Conservation (phyloP, 2,329 filamentous ascomycete genomes). For the Trichothecium roseum region DNA sequence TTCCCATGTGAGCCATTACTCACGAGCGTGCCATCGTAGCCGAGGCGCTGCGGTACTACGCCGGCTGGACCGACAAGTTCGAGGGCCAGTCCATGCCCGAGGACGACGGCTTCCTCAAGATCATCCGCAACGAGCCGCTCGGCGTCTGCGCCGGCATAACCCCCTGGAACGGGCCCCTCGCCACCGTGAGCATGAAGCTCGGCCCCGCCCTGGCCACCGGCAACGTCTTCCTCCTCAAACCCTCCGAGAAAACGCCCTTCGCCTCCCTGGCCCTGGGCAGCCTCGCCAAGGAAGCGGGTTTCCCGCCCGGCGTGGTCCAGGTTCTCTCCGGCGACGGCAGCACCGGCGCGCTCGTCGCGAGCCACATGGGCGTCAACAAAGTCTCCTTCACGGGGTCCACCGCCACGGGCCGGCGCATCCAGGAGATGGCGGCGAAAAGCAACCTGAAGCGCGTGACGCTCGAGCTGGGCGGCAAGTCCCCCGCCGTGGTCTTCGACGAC, state of each 20-base stretch:
- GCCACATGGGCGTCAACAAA: slow-evolving; percentile 29
- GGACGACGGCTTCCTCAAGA: slow-evolving; percentile 33
- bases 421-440: slow-evolving; percentile 47
- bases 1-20: too few relatives aligned
- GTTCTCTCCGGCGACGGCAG: slow-evolving; percentile 29
- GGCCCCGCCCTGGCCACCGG: slow-evolving; percentile 30
- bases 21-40: too few relatives aligned
- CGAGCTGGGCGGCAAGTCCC: slow-evolving; percentile 62
- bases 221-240: slow-evolving; percentile 32
- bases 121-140: slow-evolving; percentile 23
- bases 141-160: slow-evolving; percentile 27
- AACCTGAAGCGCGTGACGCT: slow-evolving; percentile 63
- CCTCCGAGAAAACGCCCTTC: slow-evolving; percentile 31
- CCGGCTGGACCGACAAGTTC: slow-evolving; percentile 27
- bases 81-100: slow-evolving; percentile 25
- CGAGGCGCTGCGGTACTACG: slow-evolving; percentile 12
- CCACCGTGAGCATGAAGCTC: slow-evolving; percentile 20
- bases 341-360: slow-evolving; percentile 14
- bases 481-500: slow-evolving; percentile 55
- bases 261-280: slow-evolving; percentile 20
- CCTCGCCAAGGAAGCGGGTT: slow-evolving; percentile 27
- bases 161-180: slow-evolving; percentile 42
- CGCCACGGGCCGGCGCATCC: slow-evolving; percentile 54
- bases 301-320: slow-evolving; percentile 32
- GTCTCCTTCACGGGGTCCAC: slow-evolving; percentile 66